Percentiles rank a stretch among this genome's conserved stretches.
phyloP scores from a whole-genome alignment of 768 basidiomycete species.

The Thelephora ganbajun region DNA sequence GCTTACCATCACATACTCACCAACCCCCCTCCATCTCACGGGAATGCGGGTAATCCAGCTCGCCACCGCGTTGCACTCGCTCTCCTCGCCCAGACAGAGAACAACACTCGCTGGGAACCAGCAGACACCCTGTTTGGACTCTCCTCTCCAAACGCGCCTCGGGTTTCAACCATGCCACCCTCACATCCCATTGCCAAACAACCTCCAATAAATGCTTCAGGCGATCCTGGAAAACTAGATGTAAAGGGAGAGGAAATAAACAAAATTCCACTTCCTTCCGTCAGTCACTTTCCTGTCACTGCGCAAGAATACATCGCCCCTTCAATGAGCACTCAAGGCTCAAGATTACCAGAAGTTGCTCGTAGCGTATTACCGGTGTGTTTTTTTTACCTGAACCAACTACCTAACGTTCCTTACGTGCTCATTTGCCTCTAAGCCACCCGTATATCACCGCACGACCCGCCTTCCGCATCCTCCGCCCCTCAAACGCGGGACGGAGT shows the following conservation, averaged over 20 bases:
- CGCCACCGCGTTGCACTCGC: constrained; percentile 70
- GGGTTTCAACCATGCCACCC: constrained; percentile 48
- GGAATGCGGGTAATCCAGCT: constrained; percentile 37
- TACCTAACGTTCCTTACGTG: background rate
- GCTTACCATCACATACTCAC: constrained; percentile 73
- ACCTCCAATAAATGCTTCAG: background rate
- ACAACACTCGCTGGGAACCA: constrained; percentile 50
- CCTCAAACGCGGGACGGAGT: constrained; percentile 33
- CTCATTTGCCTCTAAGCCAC: constrained; percentile 21
- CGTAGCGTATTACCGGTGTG: constrained; percentile 54
- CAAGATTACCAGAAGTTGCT: constrained; percentile 54
- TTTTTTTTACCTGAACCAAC: constrained; percentile 8
- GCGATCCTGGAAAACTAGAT: constrained; percentile 24
- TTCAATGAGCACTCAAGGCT: constrained; percentile 46
- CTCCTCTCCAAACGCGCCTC: constrained; percentile 44
- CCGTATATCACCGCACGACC: constrained; percentile 44
- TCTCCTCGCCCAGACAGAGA: constrained; percentile 43
- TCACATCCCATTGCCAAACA: constrained; percentile 39
- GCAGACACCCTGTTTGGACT: constrained; percentile 46
- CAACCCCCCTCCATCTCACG: constrained; percentile 40
- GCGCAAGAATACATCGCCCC: constrained; percentile 43
- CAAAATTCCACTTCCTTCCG: constrained; percentile 15
- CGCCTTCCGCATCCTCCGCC: constrained; percentile 54
- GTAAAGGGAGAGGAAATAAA: constrained; percentile 44
- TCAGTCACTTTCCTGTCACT: constrained; percentile 25